phyloP scores from a whole-genome alignment of 768 basidiomycete species.

The Dentipellis sp. region DNA sequence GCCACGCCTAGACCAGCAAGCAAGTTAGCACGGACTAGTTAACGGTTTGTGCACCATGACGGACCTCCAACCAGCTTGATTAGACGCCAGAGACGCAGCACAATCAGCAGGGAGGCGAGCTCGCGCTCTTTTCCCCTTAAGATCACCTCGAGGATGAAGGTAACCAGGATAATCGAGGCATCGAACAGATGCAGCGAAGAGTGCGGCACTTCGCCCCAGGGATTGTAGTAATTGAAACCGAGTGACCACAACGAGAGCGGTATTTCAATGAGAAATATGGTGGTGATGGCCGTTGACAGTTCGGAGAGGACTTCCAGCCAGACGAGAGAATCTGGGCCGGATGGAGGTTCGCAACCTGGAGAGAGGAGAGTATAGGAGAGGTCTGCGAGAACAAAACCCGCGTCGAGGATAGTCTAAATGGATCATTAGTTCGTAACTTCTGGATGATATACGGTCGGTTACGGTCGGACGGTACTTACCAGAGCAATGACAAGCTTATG shows the following conservation, averaged over 20 bases:
- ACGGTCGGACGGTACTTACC: conserved; percentile 1
- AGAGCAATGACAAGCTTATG: conserved; percentile 15
- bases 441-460: neutral
- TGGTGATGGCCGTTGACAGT: conserved; percentile 59
- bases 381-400: conserved; percentile 62
- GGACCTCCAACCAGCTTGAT: conserved; percentile 63
- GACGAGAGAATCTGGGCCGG: conserved; percentile 33
- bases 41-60: neutral
- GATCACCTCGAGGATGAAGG: conserved; percentile 64
- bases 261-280: conserved; percentile 71
- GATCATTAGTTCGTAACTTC: neutral
- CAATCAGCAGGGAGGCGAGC: conserved; percentile 58
- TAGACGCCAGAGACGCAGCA: conserved; percentile 74
- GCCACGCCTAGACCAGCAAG: conserved; percentile 52
- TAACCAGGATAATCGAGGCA: conserved; percentile 57
- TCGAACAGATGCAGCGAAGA: conserved; percentile 69
- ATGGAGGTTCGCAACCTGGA: conserved; percentile 35
- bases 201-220: conserved; percentile 44
- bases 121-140: conserved; percentile 63
- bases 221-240: conserved; percentile 53
- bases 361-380: conserved; percentile 59
- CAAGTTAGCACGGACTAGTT: neutral
- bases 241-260: conserved; percentile 60
- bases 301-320: conserved; percentile 59
- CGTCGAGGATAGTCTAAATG: conserved; percentile 52